Conservation (phyloP, 225 moss, liverwort and hornwort genomes). For the Bryoerythrophyllum caledonicum region DNA sequence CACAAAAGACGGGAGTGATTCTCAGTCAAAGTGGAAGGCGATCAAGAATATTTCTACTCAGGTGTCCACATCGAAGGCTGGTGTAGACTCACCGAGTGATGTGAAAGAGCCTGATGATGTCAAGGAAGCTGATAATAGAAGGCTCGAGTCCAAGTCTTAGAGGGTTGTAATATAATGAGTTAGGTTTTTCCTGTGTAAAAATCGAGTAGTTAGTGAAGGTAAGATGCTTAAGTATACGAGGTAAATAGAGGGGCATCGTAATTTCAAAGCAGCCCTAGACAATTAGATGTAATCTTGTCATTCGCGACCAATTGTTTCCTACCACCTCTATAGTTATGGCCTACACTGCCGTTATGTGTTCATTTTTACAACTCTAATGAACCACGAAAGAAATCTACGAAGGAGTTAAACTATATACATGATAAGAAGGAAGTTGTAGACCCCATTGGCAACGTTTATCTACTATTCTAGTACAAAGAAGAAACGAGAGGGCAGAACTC, state of each 20-base stretch:
- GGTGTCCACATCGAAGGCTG: constrained; percentile 10
- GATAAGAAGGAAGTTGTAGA: too few relatives aligned
- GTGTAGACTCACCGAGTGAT: constrained; percentile 11
- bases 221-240: not conserved
- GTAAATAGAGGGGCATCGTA: not conserved
- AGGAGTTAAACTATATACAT: too few relatives aligned
- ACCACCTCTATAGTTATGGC: too few relatives aligned
- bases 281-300: too few relatives aligned
- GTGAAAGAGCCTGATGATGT: constrained; percentile 26
- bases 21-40: constrained; percentile 41
- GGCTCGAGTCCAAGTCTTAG: constrained; percentile 23
- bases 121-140: constrained; percentile 39
- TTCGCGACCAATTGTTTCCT: too few relatives aligned
- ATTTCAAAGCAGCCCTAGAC: too few relatives aligned
- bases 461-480: too few relatives aligned
- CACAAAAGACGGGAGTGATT: constrained; percentile 30
- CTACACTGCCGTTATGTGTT: too few relatives aligned
- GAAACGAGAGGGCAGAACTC: too few relatives aligned
- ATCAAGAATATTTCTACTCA: constrained; percentile 29
- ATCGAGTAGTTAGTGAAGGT: not conserved
- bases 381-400: too few relatives aligned
- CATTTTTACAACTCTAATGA: too few relatives aligned
- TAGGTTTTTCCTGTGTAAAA: not conserved
- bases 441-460: too few relatives aligned
- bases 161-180: not conserved